Base-by-base conservation (phyloP, 352 stramenopile species). In the Phytophthora citricola region DNA sequence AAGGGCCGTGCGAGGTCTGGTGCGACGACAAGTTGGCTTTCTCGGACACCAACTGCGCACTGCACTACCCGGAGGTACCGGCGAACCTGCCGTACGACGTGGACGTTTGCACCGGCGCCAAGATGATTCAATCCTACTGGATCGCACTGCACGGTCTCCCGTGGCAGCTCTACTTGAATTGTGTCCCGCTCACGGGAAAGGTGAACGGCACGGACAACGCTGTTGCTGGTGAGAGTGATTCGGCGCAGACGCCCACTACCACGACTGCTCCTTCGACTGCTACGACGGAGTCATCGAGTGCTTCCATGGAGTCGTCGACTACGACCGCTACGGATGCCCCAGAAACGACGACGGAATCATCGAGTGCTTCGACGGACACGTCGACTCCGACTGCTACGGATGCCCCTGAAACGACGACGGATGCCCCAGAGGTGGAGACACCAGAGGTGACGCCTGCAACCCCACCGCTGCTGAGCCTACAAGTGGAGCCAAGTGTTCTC, bases 91-190 rank as follows among this genome's bases (percentile, higher is more conserved):
- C 82, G 5, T 78, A 84, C 46, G 71, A 91, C 55, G 56, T 61
- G 3, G 45, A 56, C 36, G 68, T 78, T 36, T 89, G 80, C 47
- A 10, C 40, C 6, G 71, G 72, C 15, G 78, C 78, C 0, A 74
- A 78, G 49, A 78, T 73, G 26, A 62, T 87, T 32, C 57, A 68
- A 40, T 71, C 69, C 31, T 91, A 87, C 78, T 91, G 82, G 79
- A 79, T 87, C 45, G 79, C 71, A 1, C 48, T 91, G 15, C 76
- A 87, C 56, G 69, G 72, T 24, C 62, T 64, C 5, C 78, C 78
- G 40, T 90, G 79, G 79, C 79, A 90, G 58, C 73, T 85, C 46
- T 91, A 91, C 69, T 60, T 74, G 7, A 76, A 79, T 55, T 82
- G 71, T 26, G 61, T 71, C 0, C 62, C 68, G 5, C 47, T 69